Evolutionary conservation across 2,329 filamentous ascomycete species (phyloP).

Genomic region (Thermomyces lanuginosus): DNA sequence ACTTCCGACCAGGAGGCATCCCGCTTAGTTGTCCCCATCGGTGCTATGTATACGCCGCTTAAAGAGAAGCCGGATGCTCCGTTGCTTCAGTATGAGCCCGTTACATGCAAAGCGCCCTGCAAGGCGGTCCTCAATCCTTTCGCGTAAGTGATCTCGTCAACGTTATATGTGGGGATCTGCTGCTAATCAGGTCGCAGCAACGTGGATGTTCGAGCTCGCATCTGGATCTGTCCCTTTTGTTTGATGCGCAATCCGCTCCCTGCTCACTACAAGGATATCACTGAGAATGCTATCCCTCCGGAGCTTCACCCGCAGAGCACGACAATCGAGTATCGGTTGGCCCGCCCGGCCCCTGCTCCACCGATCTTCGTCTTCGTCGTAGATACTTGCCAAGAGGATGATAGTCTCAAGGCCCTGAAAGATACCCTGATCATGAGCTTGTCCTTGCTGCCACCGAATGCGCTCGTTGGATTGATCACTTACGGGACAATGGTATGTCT

Average conservation of each 20-base stretch:
- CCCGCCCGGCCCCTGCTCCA: slow-evolving; percentile 46
- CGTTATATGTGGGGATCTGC: slow-evolving; percentile 7
- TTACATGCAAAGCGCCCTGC: slow-evolving; percentile 91
- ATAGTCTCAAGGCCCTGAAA: slow-evolving; percentile 49
- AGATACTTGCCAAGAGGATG: slow-evolving; percentile 53
- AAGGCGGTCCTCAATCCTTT: slow-evolving; percentile 92
- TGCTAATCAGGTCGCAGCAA: slow-evolving; percentile 30
- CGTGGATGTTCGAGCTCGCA: slow-evolving; percentile 48
- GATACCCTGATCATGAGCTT: slow-evolving; percentile 52
- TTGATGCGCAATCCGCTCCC: slow-evolving; percentile 49
- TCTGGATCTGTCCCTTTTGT: slow-evolving; percentile 56
- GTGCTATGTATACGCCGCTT: slow-evolving; percentile 83
- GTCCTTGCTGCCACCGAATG: slow-evolving; percentile 45
- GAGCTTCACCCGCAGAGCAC: slow-evolving; percentile 49
- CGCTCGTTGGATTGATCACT: slow-evolving; percentile 48
- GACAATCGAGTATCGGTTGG: slow-evolving; percentile 50
- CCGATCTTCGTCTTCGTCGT: slow-evolving; percentile 54
- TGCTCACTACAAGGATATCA: slow-evolving; percentile 54
- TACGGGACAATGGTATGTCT: slow-evolving; percentile 69
- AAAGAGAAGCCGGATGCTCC: slow-evolving; percentile 85
- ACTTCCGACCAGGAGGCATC: slow-evolving; percentile 58
- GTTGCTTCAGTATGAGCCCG: slow-evolving; percentile 84
- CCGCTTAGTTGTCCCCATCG: slow-evolving; percentile 85
- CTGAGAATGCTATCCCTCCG: slow-evolving; percentile 46
- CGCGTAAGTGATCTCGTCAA: slow-evolving; percentile 46